A percentile compares a stretch with the other conserved stretches of the same genome.
These are phyloP conservation scores for Echeveria elegans DNA, from an alignment of 164 flowering plant genomes.

Conservation along the genomic window DNA sequence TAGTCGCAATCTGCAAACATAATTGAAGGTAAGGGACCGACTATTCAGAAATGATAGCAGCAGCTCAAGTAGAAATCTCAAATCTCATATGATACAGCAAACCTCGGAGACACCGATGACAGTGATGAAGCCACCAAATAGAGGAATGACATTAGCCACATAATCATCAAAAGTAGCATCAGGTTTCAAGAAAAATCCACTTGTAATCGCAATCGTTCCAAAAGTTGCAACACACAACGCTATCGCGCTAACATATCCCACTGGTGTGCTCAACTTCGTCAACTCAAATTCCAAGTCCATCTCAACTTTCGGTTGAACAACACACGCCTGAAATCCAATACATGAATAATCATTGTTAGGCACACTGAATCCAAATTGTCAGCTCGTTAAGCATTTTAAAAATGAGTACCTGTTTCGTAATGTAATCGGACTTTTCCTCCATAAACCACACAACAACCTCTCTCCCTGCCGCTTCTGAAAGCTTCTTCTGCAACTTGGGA, in stretches of 20 bases:
- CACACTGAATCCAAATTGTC: slow-evolving; percentile 3
- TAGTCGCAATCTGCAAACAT: slow-evolving; percentile 67
- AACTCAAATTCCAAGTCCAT: slow-evolving; percentile 85
- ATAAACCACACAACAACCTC: slow-evolving; percentile 88
- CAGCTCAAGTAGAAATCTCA: neutral
- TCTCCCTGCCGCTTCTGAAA: slow-evolving; percentile 76
- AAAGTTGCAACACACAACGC: slow-evolving; percentile 65
- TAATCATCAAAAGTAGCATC: slow-evolving; percentile 87
- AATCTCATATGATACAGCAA: neutral
- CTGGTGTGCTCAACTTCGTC: slow-evolving; percentile 74
- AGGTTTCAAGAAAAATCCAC: slow-evolving; percentile 92
- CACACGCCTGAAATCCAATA: slow-evolving; percentile 53
- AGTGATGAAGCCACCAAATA: slow-evolving; percentile 83
- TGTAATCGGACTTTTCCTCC: slow-evolving; percentile 76
- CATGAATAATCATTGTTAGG: neutral
- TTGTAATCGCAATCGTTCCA: slow-evolving; percentile 79
- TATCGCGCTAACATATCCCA: slow-evolving; percentile 84
- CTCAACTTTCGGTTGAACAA: slow-evolving; percentile 93
- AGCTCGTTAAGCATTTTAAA: neutral
- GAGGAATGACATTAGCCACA: slow-evolving; percentile 72
- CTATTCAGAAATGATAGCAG: neutral
- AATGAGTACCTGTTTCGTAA: slow-evolving; percentile 64
- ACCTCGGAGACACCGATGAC: slow-evolving; percentile 93
- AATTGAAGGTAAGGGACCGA: neutral
- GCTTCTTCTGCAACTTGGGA: slow-evolving; percentile 77